Evolutionary conservation across 805 yeast species (phyloP).

Genomic region (Candida manassasensis): DNA sequence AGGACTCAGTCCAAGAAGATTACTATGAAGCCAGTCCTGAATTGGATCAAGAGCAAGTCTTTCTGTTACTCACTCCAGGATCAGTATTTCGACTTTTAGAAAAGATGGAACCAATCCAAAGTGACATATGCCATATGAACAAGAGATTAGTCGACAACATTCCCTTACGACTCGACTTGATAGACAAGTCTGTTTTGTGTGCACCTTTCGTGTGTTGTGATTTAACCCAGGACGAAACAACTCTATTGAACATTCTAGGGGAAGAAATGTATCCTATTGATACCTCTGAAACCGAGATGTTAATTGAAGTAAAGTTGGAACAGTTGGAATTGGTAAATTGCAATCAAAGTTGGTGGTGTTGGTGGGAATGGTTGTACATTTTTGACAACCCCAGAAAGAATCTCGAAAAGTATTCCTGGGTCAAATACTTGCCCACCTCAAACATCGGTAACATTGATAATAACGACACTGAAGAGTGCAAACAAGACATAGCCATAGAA

Average conservation of each 20-base stretch:
- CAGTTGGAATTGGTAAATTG: neutral
- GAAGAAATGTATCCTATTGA: constrained; percentile 11
- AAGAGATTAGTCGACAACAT: neutral
- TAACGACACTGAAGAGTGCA: too few relatives aligned
- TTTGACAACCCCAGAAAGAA: constrained; percentile 8
- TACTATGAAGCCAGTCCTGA: constrained; percentile 18
- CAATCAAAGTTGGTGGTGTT: neutral
- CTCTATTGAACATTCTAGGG: constrained; percentile 13
- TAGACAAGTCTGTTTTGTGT: constrained; percentile 4
- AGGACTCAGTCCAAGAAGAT: constrained; percentile 7
- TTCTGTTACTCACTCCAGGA: too few relatives aligned
- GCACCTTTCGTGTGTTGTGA: constrained; percentile 3
- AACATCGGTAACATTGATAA: too few relatives aligned
- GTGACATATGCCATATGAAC: neutral
- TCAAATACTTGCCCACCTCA: constrained; percentile 6
- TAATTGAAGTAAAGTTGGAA: constrained; percentile 2
- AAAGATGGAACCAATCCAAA: too few relatives aligned
- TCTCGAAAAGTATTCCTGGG: constrained; percentile 16
- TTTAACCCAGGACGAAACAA: constrained; percentile 9
- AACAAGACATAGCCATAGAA: too few relatives aligned
- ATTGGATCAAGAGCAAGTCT: constrained; percentile 4
- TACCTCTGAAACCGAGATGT: constrained; percentile 1
- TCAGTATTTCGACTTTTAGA: too few relatives aligned
- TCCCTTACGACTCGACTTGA: constrained; percentile 1
- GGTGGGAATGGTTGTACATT: neutral